Evolutionary conservation across 306 rosid genomes (phyloP).

Genomic region (Fragaria nilgerrensis): DNA sequence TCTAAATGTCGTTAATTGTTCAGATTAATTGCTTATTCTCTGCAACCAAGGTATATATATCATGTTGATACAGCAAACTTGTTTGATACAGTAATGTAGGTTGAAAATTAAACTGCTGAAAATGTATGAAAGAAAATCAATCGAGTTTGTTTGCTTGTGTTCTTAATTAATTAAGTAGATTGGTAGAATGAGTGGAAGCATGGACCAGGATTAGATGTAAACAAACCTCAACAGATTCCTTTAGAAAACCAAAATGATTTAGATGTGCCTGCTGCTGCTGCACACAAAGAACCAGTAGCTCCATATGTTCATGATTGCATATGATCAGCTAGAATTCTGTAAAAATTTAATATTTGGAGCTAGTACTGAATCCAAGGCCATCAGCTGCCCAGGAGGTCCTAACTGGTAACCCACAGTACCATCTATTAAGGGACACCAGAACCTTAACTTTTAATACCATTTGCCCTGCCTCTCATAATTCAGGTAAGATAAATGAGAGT

Average conservation of each 20-base stretch:
- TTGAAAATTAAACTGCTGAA: not conserved
- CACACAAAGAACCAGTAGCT: slow-evolving; percentile 20
- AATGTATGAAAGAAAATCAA: slow-evolving; percentile 4
- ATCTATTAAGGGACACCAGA: slow-evolving; percentile 9
- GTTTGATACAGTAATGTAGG: not conserved
- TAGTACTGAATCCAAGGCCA: slow-evolving; percentile 9
- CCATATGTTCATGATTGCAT: slow-evolving; percentile 15
- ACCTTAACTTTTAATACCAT: not conserved
- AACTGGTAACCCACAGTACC: slow-evolving; percentile 11
- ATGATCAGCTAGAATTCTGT: slow-evolving; percentile 1
- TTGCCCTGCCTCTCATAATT: not conserved
- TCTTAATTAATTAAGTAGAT: slow-evolving; percentile 10
- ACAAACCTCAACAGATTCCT: slow-evolving; percentile 15
- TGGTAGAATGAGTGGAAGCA: slow-evolving; percentile 14
- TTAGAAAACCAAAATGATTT: slow-evolving; percentile 13
- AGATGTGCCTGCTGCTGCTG: slow-evolving; percentile 20
- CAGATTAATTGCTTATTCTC: not conserved
- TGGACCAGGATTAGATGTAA: slow-evolving; percentile 20
- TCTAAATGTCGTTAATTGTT: not conserved
- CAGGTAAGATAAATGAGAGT: not conserved
- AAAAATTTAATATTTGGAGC: slow-evolving; percentile 15
- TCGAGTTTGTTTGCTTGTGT: not conserved
- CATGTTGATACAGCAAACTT: not conserved
- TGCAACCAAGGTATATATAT: too few relatives aligned
- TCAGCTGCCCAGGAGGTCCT: not conserved